A percentile compares a stretch with the other conserved stretches of the same genome.
Evolutionary conservation across 2,329 filamentous ascomycete species (phyloP).

Genomic region (Penicillium sp.): DNA sequence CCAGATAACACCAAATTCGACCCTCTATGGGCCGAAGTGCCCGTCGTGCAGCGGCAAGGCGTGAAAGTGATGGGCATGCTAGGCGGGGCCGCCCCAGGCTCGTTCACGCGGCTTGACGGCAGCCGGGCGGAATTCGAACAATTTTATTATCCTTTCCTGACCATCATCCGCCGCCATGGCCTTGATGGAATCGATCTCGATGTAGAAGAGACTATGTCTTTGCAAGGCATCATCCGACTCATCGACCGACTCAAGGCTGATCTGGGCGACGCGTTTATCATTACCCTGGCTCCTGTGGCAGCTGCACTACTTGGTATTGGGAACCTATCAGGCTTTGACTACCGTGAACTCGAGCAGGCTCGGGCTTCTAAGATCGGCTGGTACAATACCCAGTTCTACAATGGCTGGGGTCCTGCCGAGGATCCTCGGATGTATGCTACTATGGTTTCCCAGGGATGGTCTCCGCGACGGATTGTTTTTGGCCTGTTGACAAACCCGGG

Average conservation of each 20-base stretch:
- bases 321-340: slow-evolving; percentile 77
- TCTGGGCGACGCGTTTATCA: slow-evolving; percentile 61
- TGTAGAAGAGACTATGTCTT: slow-evolving; percentile 73
- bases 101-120: slow-evolving; percentile 63
- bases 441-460: slow-evolving; percentile 62
- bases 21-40: slow-evolving; percentile 76
- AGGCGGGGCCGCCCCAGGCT: slow-evolving; percentile 78
- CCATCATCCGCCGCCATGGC: slow-evolving; percentile 60
- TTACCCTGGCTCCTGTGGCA: slow-evolving; percentile 80
- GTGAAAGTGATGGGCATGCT: slow-evolving; percentile 84
- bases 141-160: slow-evolving; percentile 69
- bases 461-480: slow-evolving; percentile 70
- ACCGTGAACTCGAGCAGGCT: slow-evolving; percentile 69
- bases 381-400: slow-evolving; percentile 95
- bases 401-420: slow-evolving; percentile 73
- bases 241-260: slow-evolving; percentile 64
- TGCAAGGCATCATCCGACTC: slow-evolving; percentile 64
- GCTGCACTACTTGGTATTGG: slow-evolving; percentile 65
- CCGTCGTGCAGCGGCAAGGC: slow-evolving; percentile 68
- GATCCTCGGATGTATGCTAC: slow-evolving; percentile 47
- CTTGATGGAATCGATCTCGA: slow-evolving; percentile 75
- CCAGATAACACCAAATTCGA: slow-evolving; percentile 67
- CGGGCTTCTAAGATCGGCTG: slow-evolving; percentile 68
- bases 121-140: slow-evolving; percentile 63
- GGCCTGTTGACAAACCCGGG: slow-evolving; percentile 76